phyloP scores from a whole-genome alignment of 306 rosid species.

The Cajanus cajan region DNA sequence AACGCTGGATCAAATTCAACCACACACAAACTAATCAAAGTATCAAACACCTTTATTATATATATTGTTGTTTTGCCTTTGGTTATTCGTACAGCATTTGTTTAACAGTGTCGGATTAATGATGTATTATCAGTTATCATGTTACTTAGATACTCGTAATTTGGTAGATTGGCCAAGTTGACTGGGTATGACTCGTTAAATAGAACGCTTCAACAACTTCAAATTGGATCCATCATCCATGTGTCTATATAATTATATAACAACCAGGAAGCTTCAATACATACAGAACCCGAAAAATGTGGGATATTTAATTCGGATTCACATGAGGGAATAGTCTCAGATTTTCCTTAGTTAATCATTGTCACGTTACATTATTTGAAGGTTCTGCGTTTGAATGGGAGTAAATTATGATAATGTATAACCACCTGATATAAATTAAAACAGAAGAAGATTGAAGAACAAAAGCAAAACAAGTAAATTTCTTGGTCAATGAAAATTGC shows the following conservation, averaged over 20 bases:
- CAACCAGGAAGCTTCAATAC: slow-evolving; percentile 21
- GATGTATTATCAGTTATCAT: neutral
- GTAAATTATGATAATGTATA: slow-evolving; percentile 30
- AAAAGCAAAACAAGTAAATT: slow-evolving; percentile 23
- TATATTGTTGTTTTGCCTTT: neutral
- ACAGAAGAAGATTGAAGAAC: neutral
- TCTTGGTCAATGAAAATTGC: slow-evolving; percentile 41
- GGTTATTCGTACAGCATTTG: neutral
- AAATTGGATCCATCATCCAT: neutral
- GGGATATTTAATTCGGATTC: slow-evolving; percentile 53
- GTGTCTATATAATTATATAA: neutral
- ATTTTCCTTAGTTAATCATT: slow-evolving; percentile 40
- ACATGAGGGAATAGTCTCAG: slow-evolving; percentile 57
- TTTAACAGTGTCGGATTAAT: neutral
- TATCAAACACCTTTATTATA: neutral
- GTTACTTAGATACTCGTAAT: neutral
- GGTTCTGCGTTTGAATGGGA: slow-evolving; percentile 68
- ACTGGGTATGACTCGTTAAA: neutral
- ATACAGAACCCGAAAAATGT: slow-evolving; percentile 45
- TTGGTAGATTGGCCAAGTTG: neutral
- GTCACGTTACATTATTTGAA: slow-evolving; percentile 51
- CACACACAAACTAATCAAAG: neutral
- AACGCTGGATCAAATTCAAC: neutral
- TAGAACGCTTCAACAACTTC: neutral
- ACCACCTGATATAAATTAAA: slow-evolving; percentile 6